These are phyloP conservation scores for Saccharomycopsis sp. DNA, from an alignment of 805 yeast genomes.

Conservation along the genomic window DNA sequence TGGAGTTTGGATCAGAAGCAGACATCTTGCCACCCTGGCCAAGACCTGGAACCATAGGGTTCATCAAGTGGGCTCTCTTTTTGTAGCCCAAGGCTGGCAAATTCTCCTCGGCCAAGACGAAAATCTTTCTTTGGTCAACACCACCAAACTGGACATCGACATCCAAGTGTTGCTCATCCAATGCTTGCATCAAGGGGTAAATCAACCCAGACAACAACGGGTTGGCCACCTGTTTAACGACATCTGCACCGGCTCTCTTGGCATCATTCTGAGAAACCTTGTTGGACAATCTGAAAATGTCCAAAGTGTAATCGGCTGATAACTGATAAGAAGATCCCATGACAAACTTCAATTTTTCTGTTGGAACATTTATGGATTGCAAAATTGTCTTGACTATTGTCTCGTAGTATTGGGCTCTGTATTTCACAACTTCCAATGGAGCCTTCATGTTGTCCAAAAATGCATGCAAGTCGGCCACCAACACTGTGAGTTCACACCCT, in stretches of 20 bases:
- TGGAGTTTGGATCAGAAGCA: constrained; percentile 97
- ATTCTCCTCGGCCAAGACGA: constrained; percentile 93
- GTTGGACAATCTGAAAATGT: constrained; percentile 78
- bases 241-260: constrained; percentile 99
- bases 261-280: constrained; percentile 90
- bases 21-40: constrained; percentile 98
- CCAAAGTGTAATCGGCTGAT: constrained; percentile 72
- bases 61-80: constrained; percentile 97
- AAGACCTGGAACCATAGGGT: constrained; percentile 97
- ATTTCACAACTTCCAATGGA: constrained; percentile 79
- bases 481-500: constrained; percentile 87
- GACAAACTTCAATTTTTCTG: constrained; percentile 76
- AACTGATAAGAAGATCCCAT: constrained; percentile 89
- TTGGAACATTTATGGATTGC: constrained; percentile 80
- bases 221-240: constrained; percentile 92
- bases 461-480: constrained; percentile 94
- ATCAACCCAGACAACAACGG: constrained; percentile 90
- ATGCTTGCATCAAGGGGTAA: constrained; percentile 97
- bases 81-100: constrained; percentile 81
- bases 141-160: constrained; percentile 98
- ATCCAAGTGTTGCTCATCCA: constrained; percentile 84
- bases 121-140: constrained; percentile 96
- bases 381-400: constrained; percentile 75
- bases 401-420: constrained; percentile 89
- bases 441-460: constrained; percentile 98